These are phyloP conservation scores for Kewa caespitosa DNA, from an alignment of 179 eudicot genomes.

Conservation along the genomic window DNA sequence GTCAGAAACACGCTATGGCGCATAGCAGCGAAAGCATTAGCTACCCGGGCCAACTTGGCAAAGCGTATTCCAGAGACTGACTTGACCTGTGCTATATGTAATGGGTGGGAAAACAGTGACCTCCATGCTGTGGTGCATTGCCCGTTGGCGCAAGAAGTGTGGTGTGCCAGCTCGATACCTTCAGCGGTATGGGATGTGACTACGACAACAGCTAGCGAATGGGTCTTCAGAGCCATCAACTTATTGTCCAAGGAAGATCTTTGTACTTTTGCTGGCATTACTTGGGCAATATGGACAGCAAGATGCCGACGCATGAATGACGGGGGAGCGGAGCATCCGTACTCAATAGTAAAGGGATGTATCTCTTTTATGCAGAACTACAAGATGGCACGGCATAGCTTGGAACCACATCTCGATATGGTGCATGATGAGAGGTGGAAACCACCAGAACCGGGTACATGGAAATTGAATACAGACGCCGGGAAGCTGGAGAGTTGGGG, in stretches of 20 bases:
- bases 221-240: neutral
- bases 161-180: neutral
- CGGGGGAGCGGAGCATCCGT: no score
- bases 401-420: neutral
- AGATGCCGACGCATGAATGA: neutral
- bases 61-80: neutral
- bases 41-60: neutral
- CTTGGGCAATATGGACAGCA: neutral
- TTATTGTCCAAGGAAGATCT: neutral
- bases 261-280: neutral
- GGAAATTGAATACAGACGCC: neutral
- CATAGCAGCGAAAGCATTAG: no score
- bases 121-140: neutral
- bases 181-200: neutral
- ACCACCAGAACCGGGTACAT: neutral
- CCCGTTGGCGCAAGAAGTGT: neutral
- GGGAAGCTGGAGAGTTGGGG: neutral
- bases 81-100: neutral
- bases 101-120: neutral
- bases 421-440: neutral
- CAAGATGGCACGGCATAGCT: neutral
- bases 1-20: neutral
- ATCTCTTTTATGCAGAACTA: neutral
- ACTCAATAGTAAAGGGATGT: neutral
- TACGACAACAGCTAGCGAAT: neutral